These are phyloP conservation scores for Glutinoglossum americanum DNA, from an alignment of 495 filamentous ascomycete species.

Conservation along the genomic window DNA sequence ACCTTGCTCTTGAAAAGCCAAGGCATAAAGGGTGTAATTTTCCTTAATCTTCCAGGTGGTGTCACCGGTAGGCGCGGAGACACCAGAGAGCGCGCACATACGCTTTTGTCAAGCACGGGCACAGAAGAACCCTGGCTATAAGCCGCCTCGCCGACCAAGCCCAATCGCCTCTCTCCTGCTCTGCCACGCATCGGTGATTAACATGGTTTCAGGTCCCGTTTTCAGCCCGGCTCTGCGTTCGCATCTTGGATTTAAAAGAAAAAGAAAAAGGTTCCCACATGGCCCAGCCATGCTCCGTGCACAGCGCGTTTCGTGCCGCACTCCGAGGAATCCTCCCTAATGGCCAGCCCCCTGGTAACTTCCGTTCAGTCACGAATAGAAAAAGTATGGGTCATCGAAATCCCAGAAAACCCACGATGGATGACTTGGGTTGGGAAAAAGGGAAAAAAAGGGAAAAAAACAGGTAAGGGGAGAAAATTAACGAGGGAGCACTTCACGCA, in stretches of 20 bases:
- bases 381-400: too few species aligned
- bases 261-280: background rate
- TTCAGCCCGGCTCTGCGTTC: background rate
- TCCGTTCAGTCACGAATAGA: too few species aligned
- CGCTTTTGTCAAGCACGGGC: background rate
- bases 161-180: background rate
- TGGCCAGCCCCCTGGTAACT: background rate
- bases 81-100: too few species aligned
- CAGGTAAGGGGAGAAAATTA: too few species aligned
- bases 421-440: too few species aligned
- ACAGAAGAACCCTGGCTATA: background rate
- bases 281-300: background rate
- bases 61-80: too few species aligned
- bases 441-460: too few species aligned
- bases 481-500: too few species aligned
- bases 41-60: too few species aligned
- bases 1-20: background rate
- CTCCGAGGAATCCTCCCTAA: background rate
- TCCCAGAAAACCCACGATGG: too few species aligned
- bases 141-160: background rate
- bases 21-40: too few species aligned
- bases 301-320: background rate
- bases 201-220: background rate
- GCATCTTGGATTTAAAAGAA: background rate
- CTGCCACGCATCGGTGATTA: background rate